phyloP scores from a whole-genome alignment of 306 rosid genomes.

The Begonia loranthoides region DNA sequence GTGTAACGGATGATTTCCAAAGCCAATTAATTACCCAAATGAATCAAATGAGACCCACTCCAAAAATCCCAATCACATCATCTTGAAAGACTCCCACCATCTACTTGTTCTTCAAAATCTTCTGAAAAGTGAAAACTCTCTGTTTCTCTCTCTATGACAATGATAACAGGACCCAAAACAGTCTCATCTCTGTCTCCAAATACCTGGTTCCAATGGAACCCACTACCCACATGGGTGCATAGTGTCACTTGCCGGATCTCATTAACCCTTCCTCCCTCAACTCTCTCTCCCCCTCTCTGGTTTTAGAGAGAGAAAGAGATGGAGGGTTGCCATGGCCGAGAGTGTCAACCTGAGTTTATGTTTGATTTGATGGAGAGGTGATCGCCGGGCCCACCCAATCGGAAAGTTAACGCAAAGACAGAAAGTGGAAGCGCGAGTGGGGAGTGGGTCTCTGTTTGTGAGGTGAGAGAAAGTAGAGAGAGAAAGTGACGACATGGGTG shows the following conservation, averaged over 20 bases:
- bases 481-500: constrained; percentile 9
- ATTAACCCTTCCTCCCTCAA: constrained; percentile 5
- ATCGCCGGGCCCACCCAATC: constrained; percentile 15
- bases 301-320: background rate
- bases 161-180: constrained; percentile 23
- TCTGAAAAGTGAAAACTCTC: too few relatives aligned
- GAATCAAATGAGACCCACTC: background rate
- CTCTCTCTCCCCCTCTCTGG: background rate
- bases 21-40: background rate
- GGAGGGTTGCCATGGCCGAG: background rate
- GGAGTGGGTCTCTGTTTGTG: background rate
- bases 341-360: constrained; percentile 17
- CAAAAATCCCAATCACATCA: constrained; percentile 35
- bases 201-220: constrained; percentile 23
- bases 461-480: constrained; percentile 1
- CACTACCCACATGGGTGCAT: constrained; percentile 40
- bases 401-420: constrained; percentile 2
- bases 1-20: background rate
- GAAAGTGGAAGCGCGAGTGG: background rate
- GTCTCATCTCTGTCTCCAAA: constrained; percentile 37
- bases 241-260: constrained; percentile 9
- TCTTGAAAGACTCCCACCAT: constrained; percentile 51
- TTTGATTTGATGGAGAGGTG: constrained; percentile 29
- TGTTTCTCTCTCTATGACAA: constrained; percentile 6
- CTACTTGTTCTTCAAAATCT: constrained; percentile 9